Base-by-base conservation (phyloP, 768 basidiomycete species). In the Calocybe cyanea region DNA sequence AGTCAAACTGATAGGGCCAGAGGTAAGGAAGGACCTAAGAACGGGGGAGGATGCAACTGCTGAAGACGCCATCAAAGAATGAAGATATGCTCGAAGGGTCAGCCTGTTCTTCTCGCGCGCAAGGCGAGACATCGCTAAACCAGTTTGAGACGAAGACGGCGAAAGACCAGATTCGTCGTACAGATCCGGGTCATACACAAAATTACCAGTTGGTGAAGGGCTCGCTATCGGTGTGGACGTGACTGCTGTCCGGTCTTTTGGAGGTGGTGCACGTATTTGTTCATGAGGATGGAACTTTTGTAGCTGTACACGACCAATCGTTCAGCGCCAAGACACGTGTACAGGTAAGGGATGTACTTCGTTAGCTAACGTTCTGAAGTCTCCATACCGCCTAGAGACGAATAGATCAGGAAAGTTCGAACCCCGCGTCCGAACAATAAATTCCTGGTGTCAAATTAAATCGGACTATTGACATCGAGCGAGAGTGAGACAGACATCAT, bases 21-120 rank as follows among this genome's bases (percentile, higher is more conserved):
- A 82, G 21, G 92, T 71, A 31, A 99, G 70, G 68, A 98, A 99
- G 0, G 87, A 88, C 41, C 77, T 76, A 30, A 97, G 73, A 9
- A 97, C 87, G 3, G 91, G 87, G 0, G 91, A 92, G 35, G 87
- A 85, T 3, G 87, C 84, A n/a, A 96, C 75, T 17, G 73, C 71
- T 0, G 83, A 78, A 1, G 81, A 81, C 18, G 79, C 64, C 44
- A 98, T 72, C 21, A 99, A 70, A 1, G 80, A 64, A 53, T 90
- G 87, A n/a, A 99, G 76, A 65, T 97, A 98, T 0, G 92, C 84
- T 15, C 96, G 82, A 14, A 99, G 78, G 0, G 96, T 98, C 3
- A 99, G 72, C 11, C 96, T 75, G 57, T 99, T 99, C 76, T 93
- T 95, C 63, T 99, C 96, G 19, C 96, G 75, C 1, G 91, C 73